Conservation (phyloP, 106 monocot genomes). For the Gastrodia elata region DNA sequence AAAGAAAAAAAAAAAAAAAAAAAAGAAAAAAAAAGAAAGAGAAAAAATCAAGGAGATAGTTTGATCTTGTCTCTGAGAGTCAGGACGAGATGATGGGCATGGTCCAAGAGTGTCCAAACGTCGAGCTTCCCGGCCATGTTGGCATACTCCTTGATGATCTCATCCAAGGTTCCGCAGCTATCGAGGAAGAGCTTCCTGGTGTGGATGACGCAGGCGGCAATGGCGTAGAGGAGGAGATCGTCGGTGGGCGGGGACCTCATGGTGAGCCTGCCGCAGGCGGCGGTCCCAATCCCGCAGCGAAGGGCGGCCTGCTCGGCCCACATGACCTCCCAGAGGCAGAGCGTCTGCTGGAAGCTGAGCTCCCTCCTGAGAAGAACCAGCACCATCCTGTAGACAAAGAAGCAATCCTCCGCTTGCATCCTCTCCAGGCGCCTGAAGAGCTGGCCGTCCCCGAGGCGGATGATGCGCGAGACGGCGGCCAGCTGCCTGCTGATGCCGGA, state of each 20-base stretch:
- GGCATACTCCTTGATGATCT: constrained; percentile 37
- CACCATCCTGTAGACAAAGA: constrained; percentile 12
- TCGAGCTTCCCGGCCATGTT: constrained; percentile 14
- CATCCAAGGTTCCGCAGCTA: constrained; percentile 32
- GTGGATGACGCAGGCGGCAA: constrained; percentile 38
- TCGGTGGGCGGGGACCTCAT: background rate
- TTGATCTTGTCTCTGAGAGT: constrained; percentile 34
- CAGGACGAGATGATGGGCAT: constrained; percentile 42
- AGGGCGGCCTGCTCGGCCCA: constrained; percentile 43
- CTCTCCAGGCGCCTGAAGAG: constrained; percentile 35
- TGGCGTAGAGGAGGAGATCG: constrained; percentile 28
- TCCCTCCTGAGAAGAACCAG: constrained; percentile 44
- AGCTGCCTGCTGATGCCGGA: constrained; percentile 39
- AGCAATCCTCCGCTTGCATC: constrained; percentile 16
- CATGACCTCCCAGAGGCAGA: constrained; percentile 16
- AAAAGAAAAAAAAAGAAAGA: background rate
- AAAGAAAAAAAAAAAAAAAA: background rate
- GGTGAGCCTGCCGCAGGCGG: constrained; percentile 24
- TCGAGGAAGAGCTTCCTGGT: constrained; percentile 35
- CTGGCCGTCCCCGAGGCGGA: constrained; percentile 26
- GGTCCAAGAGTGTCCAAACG: constrained; percentile 42
- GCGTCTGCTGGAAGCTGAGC: constrained; percentile 38
- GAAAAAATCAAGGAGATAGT: background rate
- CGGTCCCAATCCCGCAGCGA: constrained; percentile 23
- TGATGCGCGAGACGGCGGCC: constrained; percentile 30